Evolutionary conservation across 192 early-diverging fungal genomes (phyloP), one percentile per base, ranked within the genome.

Genomic region (Backusella morwellensis): DNA sequence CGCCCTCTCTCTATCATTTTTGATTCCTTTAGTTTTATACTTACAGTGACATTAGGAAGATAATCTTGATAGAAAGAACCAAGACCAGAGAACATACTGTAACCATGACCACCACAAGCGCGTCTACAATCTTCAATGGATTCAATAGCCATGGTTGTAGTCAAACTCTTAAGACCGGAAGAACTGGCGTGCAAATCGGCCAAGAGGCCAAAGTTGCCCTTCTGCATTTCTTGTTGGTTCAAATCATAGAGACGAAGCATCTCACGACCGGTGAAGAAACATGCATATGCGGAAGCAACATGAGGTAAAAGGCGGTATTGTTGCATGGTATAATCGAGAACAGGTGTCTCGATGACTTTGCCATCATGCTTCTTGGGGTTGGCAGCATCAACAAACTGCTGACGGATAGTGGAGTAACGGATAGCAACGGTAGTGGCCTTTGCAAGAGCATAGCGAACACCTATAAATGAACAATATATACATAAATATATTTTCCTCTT

Each of bases 61-160:
- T 88, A 86, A 76, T 95, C 90, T 80, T 87, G 87, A 36, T 89
- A 89, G 80, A 93, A 87, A 59, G 87, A 83, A 41, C 85, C 86
- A 15, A 95, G 85, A 2, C 93, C 93, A 52, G 90, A 90, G 84
- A 92, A 93, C 68, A 83, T 83, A 40, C 91, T 92, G 79, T 90
- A 95, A 4, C 92, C 93, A 40, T 95, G 92, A 40, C 93, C 93
- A 77, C 93, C 93, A 80, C 90, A 91, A n/a, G 90, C 90, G 32
- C 91, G 90, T 40, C 92, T 81, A 78, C 92, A 91, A 21, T 90
- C 90, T 68, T 95, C 93, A 73, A 95, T 91, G 42, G 91, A 89
- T 38, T 84, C 85, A 21, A 91, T 77, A 19, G 88, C 88, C 75
- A 91, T 85, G 9, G 89, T 89, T 3, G 92, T 92, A 21, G 87